Base-by-base conservation (phyloP, 169 alveolate genomes). In the Plasmodium knowlesi region DNA sequence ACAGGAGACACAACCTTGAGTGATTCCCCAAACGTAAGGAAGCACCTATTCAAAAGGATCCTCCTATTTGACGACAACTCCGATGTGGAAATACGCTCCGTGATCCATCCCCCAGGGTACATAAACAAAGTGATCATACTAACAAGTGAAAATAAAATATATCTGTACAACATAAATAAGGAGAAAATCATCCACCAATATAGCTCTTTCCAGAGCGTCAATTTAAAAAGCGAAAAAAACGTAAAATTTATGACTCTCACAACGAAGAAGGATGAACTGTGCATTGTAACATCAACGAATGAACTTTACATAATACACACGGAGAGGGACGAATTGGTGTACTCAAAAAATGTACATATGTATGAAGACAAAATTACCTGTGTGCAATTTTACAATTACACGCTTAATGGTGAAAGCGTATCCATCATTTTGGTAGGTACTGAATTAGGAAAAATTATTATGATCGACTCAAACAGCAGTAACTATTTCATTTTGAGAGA, bases 261-360 rank as follows among this genome's bases (percentile, higher is more conserved):
- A 74, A 34, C 53, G 53, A 76, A 79, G 79, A 92, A 76, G 34
- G 82, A 78, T 12, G 79, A 95, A 34, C n/a, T 82, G 39, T 83
- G 85, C 54, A 14, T 86, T 16, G 70, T 81, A 72, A 90, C 92
- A 37, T 54, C 83, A 5, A 39, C 22, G 0, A 86, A 92, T 57
- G 94, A 93, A 39, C 70, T 96, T 19, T 39, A 92, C 34, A 95
- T 95, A 22, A 84, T 95, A 61, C 73, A 91, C 46, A 96, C 94
- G 50, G 95, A 96, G 28, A 84, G 92, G 41, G 95, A 83, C 50
- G 80, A 81, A 53, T 78, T 94, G 25, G 81, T 94, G 50, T 92
- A 94, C 74, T 82, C 93, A 14, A 96, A 93, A 14, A 96, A 96
- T 76, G 82, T 96, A 37, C 96, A 96, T 28, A 95, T 95, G 93